Conservation (phyloP, 805 yeast species). For the Candida andamanensis region DNA sequence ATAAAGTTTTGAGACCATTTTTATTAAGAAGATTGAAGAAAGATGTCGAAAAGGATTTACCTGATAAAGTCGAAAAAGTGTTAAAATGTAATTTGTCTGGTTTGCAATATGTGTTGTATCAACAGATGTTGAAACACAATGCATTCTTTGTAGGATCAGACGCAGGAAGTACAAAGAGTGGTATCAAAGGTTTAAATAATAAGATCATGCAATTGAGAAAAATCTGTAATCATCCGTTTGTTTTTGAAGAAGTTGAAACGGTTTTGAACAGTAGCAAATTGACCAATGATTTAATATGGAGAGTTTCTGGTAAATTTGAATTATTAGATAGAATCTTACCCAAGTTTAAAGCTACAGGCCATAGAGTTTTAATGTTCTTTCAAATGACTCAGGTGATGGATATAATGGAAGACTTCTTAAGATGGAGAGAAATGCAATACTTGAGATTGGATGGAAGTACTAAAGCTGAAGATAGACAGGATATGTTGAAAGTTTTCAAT, state of each 20-base stretch:
- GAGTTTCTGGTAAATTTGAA: constrained; percentile 79
- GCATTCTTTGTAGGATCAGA: constrained; percentile 62
- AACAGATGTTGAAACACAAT: constrained; percentile 73
- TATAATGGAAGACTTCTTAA: constrained; percentile 78
- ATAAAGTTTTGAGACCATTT: constrained; percentile 82
- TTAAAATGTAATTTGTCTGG: constrained; percentile 75
- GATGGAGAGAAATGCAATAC: constrained; percentile 62
- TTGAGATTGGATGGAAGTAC: constrained; percentile 79
- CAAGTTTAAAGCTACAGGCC: constrained; percentile 68
- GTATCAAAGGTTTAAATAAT: constrained; percentile 73
- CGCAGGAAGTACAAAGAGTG: constrained; percentile 56
- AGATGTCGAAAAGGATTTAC: constrained; percentile 83
- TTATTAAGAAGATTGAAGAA: constrained; percentile 76
- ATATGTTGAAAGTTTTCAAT: constrained; percentile 66
- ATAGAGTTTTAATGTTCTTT: constrained; percentile 75
- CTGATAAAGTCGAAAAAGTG: constrained; percentile 79
- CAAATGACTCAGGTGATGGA: constrained; percentile 91
- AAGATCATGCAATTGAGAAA: constrained; percentile 82
- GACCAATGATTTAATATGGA: constrained; percentile 66
- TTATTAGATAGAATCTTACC: constrained; percentile 70
- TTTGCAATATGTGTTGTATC: constrained; percentile 63
- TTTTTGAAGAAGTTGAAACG: constrained; percentile 75
- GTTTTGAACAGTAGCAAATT: constrained; percentile 57
- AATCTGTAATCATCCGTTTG: constrained; percentile 85
- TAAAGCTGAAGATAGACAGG: constrained; percentile 78